Evolutionary conservation across 352 stramenopile genomes (phyloP).

Genomic region (Pythium pectinolyticum): DNA sequence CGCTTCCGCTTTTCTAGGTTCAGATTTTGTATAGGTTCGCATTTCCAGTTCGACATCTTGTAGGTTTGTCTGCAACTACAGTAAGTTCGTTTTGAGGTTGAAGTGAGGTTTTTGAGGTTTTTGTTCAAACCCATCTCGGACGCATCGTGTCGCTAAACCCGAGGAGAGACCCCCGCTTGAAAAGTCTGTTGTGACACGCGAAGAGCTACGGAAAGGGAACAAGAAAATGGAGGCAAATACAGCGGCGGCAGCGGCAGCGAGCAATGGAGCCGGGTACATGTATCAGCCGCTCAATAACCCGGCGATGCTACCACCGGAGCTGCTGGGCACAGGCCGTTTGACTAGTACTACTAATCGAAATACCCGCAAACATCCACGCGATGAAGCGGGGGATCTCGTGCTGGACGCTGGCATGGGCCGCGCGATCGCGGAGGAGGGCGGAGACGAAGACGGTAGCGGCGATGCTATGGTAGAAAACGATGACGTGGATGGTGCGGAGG

Average conservation of each 20-base stretch:
- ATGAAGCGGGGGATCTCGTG: conserved; percentile 12
- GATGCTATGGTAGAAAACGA: no score
- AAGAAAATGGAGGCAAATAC: background rate
- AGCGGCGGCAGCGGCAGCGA: background rate
- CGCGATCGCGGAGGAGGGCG: conserved; percentile 6
- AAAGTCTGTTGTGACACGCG: conserved; percentile 8
- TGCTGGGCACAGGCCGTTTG: background rate
- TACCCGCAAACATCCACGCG: conserved; percentile 19
- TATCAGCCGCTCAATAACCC: background rate
- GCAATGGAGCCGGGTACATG: background rate
- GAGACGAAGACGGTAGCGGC: conserved; percentile 12
- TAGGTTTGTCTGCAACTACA: no score
- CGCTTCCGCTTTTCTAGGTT: no score
- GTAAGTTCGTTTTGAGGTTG: background rate
- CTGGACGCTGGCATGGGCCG: conserved; percentile 9
- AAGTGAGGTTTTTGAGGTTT: conserved; percentile 12
- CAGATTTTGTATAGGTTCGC: background rate
- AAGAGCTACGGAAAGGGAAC: background rate
- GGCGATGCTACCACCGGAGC: background rate
- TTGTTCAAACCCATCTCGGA: background rate
- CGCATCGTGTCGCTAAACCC: conserved; percentile 26
- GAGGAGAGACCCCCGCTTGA: conserved; percentile 21
- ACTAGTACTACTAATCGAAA: conserved; percentile 17
- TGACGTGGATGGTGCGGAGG: conserved; percentile 2
- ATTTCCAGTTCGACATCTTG: no score